These are phyloP conservation scores for Hyparrhenia diplandra DNA, from an alignment of 176 grass and related monocot species.

Conservation along the genomic window DNA sequence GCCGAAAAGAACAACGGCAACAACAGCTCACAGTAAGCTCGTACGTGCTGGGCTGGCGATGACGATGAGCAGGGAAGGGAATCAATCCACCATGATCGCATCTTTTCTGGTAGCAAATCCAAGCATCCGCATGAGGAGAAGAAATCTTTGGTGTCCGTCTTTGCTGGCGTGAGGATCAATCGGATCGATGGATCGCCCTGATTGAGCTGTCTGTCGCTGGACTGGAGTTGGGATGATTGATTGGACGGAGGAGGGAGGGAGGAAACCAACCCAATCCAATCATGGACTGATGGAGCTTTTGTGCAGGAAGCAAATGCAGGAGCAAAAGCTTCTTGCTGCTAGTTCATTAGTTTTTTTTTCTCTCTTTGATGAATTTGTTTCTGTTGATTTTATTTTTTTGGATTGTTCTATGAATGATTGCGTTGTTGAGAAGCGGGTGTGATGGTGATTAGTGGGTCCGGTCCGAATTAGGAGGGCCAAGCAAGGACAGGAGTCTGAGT, in stretches of 20 bases:
- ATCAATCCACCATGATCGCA: constrained; percentile 15
- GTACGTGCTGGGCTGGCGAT: not conserved
- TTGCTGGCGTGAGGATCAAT: constrained; percentile 15
- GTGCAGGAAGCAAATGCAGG: too few relatives aligned
- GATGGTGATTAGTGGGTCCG: constrained; percentile 34
- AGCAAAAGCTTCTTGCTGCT: not conserved
- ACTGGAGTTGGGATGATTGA: not conserved
- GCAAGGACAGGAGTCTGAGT: not conserved
- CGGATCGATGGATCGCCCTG: too few relatives aligned
- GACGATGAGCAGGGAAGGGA: not conserved
- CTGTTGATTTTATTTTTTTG: not conserved
- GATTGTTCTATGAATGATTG: constrained; percentile 44
- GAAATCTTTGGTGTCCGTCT: not conserved
- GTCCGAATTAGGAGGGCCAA: constrained; percentile 39
- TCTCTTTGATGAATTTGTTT: constrained; percentile 14
- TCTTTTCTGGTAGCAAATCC: constrained; percentile 14
- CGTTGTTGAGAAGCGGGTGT: constrained; percentile 47
- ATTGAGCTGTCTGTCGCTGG: constrained; percentile 24
- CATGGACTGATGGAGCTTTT: too few relatives aligned
- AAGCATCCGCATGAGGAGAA: too few relatives aligned
- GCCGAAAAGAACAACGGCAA: constrained; percentile 18
- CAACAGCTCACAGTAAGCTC: constrained; percentile 62
- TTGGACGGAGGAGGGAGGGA: not conserved
- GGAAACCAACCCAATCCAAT: too few relatives aligned
- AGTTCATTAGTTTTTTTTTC: too few relatives aligned